Evolutionary conservation across 2,329 filamentous ascomycete species (phyloP).

Genomic region (Aureobasidium sp.): DNA sequence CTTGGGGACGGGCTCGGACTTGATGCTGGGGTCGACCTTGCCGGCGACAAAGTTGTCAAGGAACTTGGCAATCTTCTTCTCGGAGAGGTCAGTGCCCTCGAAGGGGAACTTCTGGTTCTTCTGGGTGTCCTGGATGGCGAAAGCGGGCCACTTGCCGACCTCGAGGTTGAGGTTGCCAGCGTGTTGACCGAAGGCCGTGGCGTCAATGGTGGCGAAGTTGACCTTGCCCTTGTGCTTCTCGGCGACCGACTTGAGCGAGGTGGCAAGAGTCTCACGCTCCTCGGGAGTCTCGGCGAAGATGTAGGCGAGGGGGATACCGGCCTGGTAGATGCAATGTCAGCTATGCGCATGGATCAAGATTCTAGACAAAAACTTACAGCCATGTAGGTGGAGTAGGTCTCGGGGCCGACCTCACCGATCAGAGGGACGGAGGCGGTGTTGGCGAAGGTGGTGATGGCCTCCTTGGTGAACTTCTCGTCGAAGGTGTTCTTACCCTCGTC

Average conservation of each 20-base stretch:
- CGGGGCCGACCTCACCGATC: slow-evolving; percentile 90
- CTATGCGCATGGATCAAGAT: not conserved
- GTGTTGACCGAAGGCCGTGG: slow-evolving; percentile 87
- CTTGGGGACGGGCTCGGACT: slow-evolving; percentile 95
- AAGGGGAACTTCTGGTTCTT: slow-evolving; percentile 98
- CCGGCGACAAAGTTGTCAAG: slow-evolving; percentile 76
- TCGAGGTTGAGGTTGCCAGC: slow-evolving; percentile 96
- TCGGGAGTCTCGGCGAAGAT: slow-evolving; percentile 29
- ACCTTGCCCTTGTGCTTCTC: slow-evolving; percentile 87
- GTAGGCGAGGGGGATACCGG: slow-evolving; percentile 56
- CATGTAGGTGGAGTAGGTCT: slow-evolving; percentile 96
- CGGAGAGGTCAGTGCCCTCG: slow-evolving; percentile 57
- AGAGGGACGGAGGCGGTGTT: slow-evolving; percentile 80
- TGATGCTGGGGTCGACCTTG: slow-evolving; percentile 92
- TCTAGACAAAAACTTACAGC: slow-evolving; percentile 41
- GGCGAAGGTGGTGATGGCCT: slow-evolving; percentile 72
- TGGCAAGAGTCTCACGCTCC: slow-evolving; percentile 57
- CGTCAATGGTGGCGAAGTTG: slow-evolving; percentile 98
- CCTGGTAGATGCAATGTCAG: slow-evolving; percentile 31
- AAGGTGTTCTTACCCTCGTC: slow-evolving; percentile 91
- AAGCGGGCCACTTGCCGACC: slow-evolving; percentile 88
- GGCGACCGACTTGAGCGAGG: slow-evolving; percentile 74
- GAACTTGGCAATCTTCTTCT: slow-evolving; percentile 67
- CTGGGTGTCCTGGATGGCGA: slow-evolving; percentile 89
- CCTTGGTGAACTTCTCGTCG: slow-evolving; percentile 69